Evolutionary conservation across 2,329 filamentous ascomycete genomes (phyloP), one percentile per base, ranked within the genome.

Genomic region (Drechslerella dactyloides): DNA sequence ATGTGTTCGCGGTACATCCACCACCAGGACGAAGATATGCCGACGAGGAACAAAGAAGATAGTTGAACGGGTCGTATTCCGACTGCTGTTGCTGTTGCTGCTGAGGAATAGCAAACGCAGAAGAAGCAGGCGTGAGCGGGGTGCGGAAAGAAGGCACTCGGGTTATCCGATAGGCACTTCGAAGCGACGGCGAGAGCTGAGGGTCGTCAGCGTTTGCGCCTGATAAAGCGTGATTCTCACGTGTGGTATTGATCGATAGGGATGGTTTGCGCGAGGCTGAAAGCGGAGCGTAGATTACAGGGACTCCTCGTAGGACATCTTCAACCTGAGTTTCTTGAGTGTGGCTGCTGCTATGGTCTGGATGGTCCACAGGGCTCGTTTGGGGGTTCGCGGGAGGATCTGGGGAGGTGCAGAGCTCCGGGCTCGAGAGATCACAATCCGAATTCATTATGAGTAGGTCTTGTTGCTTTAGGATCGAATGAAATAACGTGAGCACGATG

Each of bases 241-340:
- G 52, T 19, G 40, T 52, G n/a, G 52, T 62, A 46, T 69, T 37
- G 23, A 68, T 37, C n/a, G 40, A 54, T 23, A 60, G 21, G 21
- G 15, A 13, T 1, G 54, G 33, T 15, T 58, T 65, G 24, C 17
- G 23, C 6, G 61, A 19, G n/a, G 35, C 24, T 11, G 23, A 15
- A 4, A 35, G 11, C 24, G 54, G 46, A 42, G 46, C 17, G 19
- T 48, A 19, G 6, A 42, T 33, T 8, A 30, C 40, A 40, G 52
- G 50, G 8, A 27, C 8, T 4, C 17, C 17, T 17, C 3, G 13
- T 23, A 4, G 46, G 46, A 3, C 6, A 3, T 51, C n/a, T 4
- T 13, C 50, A 23, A 23, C 13, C 27, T 10, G 50, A 8, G 23
- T 11, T 8, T 27, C 1, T 6, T 30, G 50, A n/a, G n/a, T n/a